Base-by-base conservation (phyloP, 495 filamentous ascomycete species). In the Penicillium turbatum region DNA sequence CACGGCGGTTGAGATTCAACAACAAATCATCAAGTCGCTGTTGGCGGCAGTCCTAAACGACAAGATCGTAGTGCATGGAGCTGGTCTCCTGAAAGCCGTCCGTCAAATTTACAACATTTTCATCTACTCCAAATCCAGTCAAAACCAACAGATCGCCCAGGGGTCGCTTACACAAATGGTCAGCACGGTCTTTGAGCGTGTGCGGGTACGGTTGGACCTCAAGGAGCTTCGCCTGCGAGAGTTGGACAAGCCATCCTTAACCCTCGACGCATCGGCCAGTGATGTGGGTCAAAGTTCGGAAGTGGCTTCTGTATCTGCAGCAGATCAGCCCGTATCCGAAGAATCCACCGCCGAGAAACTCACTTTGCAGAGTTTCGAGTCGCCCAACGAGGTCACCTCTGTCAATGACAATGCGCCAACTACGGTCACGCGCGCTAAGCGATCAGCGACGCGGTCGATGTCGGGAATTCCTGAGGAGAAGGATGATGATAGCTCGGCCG, bases 31-130 rank as follows among this genome's bases (percentile, higher is more conserved):
- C 65, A 96, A 97, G 72, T 96, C 93, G 0, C 75, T 99, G 51
- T 77, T 99, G 24, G 92, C 95, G 16, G 95, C 95, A 2, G 92
- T 99, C 6, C 69, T 97, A 61, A 97, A 97, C 59, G 95, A 99
- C 72, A 97, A 97, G 69, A 92, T 96, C 39, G 87, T 99, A 38
- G 95, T 99, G 2, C 95, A 99, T 72, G 95, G 95, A 48, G 92
- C 93, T 39, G 95, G 95, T 55, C 78, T 99, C 53, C 72, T 99
- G 39, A 99, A 99, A 76, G 93, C 95, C n/a, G 90, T 99, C 44
- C 87, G 95, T 49, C 90, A 95, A 65, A 93, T 95, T 41, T 99
- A 99, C 77, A 99, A 97, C 69, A 92, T 99, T 59, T 99, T 99
- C 69, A 78, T 99, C 34, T 82, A 96, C 32, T 96, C 91, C 43